Percentiles rank a stretch among this genome's conserved stretches.
Conservation (phyloP, 139 green algal species). For the Chlamydomonas sp. region DNA sequence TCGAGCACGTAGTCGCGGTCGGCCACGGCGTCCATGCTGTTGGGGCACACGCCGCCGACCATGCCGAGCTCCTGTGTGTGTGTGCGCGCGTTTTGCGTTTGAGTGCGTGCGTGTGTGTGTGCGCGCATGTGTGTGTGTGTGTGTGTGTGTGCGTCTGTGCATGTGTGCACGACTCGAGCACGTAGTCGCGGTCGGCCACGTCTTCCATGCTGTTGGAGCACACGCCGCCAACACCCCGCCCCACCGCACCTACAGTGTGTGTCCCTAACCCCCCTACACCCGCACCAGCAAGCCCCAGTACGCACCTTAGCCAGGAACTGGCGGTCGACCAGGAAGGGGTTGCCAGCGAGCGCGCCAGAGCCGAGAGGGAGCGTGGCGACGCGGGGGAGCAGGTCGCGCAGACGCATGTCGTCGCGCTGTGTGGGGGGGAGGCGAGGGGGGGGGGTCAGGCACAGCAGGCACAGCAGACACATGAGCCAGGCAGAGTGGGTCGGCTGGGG, state of each 20-base stretch:
- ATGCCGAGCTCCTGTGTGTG: constrained; percentile 19
- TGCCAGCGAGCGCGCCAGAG: constrained; percentile 82
- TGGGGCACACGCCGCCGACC: constrained; percentile 56
- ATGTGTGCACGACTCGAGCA: background rate
- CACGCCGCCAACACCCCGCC: constrained; percentile 20
- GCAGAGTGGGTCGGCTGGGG: too few relatives aligned
- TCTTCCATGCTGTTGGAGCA: constrained; percentile 84
- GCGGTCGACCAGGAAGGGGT: constrained; percentile 87
- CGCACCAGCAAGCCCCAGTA: constrained; percentile 47
- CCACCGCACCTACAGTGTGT: too few relatives aligned
- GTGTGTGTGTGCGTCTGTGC: too few relatives aligned
- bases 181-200: background rate
- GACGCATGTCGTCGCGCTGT: constrained; percentile 89
- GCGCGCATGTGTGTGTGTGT: background rate
- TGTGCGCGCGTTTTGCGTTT: background rate
- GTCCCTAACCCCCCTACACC: background rate
- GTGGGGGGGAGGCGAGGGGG: too few relatives aligned
- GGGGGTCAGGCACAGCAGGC: too few relatives aligned
- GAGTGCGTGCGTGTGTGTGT: too few relatives aligned
- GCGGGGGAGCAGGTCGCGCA: constrained; percentile 78
- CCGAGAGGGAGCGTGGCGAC: constrained; percentile 85
- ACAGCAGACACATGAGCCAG: too few relatives aligned
- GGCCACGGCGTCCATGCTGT: constrained; percentile 94
- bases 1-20: constrained; percentile 95
- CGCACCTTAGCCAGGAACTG: constrained; percentile 55